Evolutionary conservation across 805 yeast genomes (phyloP).

Genomic region (Clavispora vitiphila): DNA sequence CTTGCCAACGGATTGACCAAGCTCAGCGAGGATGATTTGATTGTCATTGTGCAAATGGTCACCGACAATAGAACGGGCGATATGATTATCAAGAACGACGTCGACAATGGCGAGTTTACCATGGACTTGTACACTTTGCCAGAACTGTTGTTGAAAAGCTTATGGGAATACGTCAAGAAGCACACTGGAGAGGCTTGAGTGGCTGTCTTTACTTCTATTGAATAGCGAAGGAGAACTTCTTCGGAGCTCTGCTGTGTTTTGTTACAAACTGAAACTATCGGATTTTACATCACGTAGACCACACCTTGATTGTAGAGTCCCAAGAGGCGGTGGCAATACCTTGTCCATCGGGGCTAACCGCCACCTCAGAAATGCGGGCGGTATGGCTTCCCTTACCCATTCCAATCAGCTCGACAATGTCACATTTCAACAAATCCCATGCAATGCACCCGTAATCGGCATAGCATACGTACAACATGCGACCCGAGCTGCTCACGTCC

Average conservation of each 20-base stretch:
- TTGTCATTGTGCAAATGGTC: slow-evolving; percentile 95
- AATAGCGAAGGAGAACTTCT: background rate
- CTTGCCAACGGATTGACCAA: slow-evolving; percentile 87
- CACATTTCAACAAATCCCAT: slow-evolving; percentile 71
- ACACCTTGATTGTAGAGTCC: slow-evolving; percentile 68
- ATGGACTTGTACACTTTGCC: slow-evolving; percentile 94
- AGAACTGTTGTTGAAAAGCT: slow-evolving; percentile 80
- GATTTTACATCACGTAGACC: slow-evolving; percentile 36
- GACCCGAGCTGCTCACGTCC: slow-evolving; percentile 69
- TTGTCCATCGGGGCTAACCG: slow-evolving; percentile 66
- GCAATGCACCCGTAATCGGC: slow-evolving; percentile 69
- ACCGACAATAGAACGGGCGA: slow-evolving; percentile 93
- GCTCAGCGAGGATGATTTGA: slow-evolving; percentile 84
- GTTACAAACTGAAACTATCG: background rate
- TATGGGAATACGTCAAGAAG: slow-evolving; percentile 91
- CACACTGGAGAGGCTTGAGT: slow-evolving; percentile 30
- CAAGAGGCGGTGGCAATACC: slow-evolving; percentile 77
- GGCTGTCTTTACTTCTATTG: background rate
- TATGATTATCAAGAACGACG: slow-evolving; percentile 92
- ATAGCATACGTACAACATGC: slow-evolving; percentile 70
- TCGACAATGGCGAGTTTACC: slow-evolving; percentile 94
- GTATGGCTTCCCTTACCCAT: slow-evolving; percentile 45
- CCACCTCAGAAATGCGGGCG: slow-evolving; percentile 58
- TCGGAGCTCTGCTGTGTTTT: background rate
- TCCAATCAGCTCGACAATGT: slow-evolving; percentile 58